Evolutionary conservation across 2,329 filamentous ascomycete species (phyloP).

Genomic region (Zasmidium angulare): DNA sequence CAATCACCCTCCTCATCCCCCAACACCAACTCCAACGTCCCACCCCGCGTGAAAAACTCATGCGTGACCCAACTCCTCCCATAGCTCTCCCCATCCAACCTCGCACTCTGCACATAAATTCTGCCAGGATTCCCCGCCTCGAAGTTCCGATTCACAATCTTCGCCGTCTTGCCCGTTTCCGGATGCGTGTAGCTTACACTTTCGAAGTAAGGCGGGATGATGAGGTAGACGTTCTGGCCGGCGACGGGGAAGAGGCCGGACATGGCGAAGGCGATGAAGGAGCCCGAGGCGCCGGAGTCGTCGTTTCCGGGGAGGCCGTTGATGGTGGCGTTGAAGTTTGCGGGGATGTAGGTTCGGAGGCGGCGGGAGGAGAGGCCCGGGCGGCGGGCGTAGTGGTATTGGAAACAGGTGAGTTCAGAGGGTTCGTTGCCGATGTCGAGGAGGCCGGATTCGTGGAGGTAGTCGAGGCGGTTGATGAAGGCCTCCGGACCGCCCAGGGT

Average conservation of each 20-base stretch:
- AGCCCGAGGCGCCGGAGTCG: conserved; percentile 22
- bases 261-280: conserved; percentile 27
- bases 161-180: conserved; percentile 21
- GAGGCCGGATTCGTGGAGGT: conserved; percentile 42
- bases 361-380: conserved; percentile 32
- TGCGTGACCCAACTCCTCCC: conserved; percentile 26
- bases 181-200: conserved; percentile 26
- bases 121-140: conserved; percentile 33
- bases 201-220: conserved; percentile 25
- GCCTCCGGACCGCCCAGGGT: conserved; percentile 40
- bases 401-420: conserved; percentile 44
- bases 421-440: conserved; percentile 47
- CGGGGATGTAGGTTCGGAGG: conserved; percentile 23
- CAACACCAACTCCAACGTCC: conserved; percentile 21
- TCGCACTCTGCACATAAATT: conserved; percentile 27
- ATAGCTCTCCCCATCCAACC: conserved; percentile 20
- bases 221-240: conserved; percentile 25
- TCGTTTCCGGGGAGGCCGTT: conserved; percentile 25
- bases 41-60: conserved; percentile 25
- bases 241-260: conserved; percentile 25
- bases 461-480: conserved; percentile 42
- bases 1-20: conserved; percentile 22
- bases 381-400: conserved; percentile 45
- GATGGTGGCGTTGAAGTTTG: conserved; percentile 19
- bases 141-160: conserved; percentile 32